These are phyloP conservation scores for Candida nitratophila DNA, from an alignment of 805 yeast genomes.

Conservation along the genomic window DNA sequence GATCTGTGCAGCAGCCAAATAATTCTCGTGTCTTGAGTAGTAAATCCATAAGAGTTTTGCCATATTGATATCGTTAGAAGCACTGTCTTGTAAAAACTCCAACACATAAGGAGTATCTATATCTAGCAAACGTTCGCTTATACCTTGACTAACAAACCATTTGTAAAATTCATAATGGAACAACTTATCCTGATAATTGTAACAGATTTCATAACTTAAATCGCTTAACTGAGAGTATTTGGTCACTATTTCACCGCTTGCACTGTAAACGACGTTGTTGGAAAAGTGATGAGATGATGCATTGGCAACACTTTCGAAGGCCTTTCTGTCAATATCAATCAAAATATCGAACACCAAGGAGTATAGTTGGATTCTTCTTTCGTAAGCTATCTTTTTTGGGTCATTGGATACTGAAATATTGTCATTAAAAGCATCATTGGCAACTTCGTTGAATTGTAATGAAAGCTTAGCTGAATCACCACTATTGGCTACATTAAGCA, in stretches of 20 bases:
- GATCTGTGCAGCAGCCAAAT: constrained; percentile 78
- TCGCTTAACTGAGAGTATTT: constrained; percentile 58
- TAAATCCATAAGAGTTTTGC: constrained; percentile 86
- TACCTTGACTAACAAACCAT: constrained; percentile 80
- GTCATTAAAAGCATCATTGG: constrained; percentile 23
- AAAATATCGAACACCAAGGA: constrained; percentile 70
- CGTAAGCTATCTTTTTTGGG: constrained; percentile 42
- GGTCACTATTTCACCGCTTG: constrained; percentile 29
- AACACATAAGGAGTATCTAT: constrained; percentile 77
- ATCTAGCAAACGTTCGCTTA: constrained; percentile 68
- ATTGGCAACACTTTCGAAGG: constrained; percentile 33
- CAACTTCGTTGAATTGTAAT: constrained; percentile 43
- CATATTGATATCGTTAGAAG: constrained; percentile 57
- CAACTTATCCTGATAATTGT: constrained; percentile 68
- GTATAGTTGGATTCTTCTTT: constrained; percentile 54
- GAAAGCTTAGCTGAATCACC: constrained; percentile 58
- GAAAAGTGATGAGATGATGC: background rate
- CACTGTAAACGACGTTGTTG: constrained; percentile 1
- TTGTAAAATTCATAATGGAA: constrained; percentile 91
- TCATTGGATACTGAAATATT: constrained; percentile 27
- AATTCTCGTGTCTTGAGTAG: constrained; percentile 74
- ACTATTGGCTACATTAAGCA: constrained; percentile 67
- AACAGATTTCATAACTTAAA: constrained; percentile 65
- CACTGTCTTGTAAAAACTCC: constrained; percentile 65
- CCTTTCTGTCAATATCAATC: constrained; percentile 60